Evolutionary conservation across 129 eudicot genomes (phyloP), one percentile per base, ranked within the genome.

Genomic region (Chrysanthemum lavandulifolium): DNA sequence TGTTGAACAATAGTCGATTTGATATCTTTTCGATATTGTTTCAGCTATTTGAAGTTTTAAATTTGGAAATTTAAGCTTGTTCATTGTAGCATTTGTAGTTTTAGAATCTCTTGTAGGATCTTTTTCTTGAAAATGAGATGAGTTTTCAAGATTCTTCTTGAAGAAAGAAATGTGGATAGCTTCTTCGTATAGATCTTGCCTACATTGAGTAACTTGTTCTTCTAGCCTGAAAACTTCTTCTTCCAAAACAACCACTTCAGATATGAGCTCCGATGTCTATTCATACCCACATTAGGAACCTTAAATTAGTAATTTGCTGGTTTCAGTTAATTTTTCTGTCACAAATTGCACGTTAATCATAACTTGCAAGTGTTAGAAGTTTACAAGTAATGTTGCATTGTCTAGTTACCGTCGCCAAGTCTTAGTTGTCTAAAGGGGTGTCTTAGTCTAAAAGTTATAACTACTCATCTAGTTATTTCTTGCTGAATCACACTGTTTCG

Each of bases 201-300:
- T 89, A 76, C 76, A 83, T 11, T 82, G 80, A 67, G 88, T 97
- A 69, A 93, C 85, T 67, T 89, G 91, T 57, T 87, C 96, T 82
- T 93, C 98, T 15, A 93, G 95, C 71, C 92, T 79, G 43, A 86
- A 78, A 72, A 93, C 89, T 67, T 90, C 98, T 80, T 93, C 96
- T 74, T 93, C 97, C 92, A 93, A 81, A 74, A 87, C 91, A 65
- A 97, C 97, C 73, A 89, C 97, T 77, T 93, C 98, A 56, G 92
- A 90, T 29, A 93, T 76, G 84, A 93, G 91, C 84, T 93, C 97
- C 71, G 87, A 73, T 55, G 87, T 85, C 98, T 93, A 60, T 47
- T 13, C 65, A 69, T 62, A 50, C 51, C 65, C 18, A 61, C 13
- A 61, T 61, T 43, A 27, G 21, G 27, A 61, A 14, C 45, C 19